Evolutionary conservation across 108 stramenopile genomes (phyloP).

Genomic region (Discostella stelligeroides): DNA sequence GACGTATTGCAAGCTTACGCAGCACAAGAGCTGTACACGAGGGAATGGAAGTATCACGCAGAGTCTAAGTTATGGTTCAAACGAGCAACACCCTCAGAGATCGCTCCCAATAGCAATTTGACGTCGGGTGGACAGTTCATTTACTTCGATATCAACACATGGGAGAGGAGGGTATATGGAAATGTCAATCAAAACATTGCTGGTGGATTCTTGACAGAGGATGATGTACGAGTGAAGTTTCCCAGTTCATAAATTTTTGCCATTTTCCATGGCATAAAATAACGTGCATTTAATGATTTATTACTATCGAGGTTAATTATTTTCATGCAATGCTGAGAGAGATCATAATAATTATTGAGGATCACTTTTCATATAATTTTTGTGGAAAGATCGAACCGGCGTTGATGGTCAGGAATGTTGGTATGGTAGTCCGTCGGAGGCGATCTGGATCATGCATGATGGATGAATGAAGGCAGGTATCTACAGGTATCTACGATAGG

Average conservation of each 20-base stretch:
- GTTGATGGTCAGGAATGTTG: no score
- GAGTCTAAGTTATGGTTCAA: slow-evolving; percentile 98
- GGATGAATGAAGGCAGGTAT: no score
- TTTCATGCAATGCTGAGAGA: neutral
- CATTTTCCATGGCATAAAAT: slow-evolving; percentile 25
- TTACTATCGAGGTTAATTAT: neutral
- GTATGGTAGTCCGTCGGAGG: no score
- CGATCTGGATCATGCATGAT: no score
- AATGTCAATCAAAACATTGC: slow-evolving; percentile 88
- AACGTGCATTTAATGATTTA: slow-evolving; percentile 38
- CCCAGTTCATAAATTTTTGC: slow-evolving; percentile 63
- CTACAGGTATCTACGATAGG: no score
- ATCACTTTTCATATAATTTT: no score
- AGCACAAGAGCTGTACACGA: slow-evolving; percentile 96
- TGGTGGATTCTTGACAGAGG: slow-evolving; percentile 80
- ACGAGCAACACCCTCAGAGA: slow-evolving; percentile 71
- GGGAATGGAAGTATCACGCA: slow-evolving; percentile 96
- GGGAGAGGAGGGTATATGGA: slow-evolving; percentile 85
- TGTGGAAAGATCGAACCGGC: no score
- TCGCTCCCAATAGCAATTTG: slow-evolving; percentile 46
- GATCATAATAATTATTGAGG: neutral
- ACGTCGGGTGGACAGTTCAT: slow-evolving; percentile 74
- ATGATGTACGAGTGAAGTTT: slow-evolving; percentile 88
- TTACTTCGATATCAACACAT: slow-evolving; percentile 90
- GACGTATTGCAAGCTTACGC: slow-evolving; percentile 96